Evolutionary conservation across 2,329 filamentous ascomycete genomes (phyloP).

Genomic region (Tothia fuscella): DNA sequence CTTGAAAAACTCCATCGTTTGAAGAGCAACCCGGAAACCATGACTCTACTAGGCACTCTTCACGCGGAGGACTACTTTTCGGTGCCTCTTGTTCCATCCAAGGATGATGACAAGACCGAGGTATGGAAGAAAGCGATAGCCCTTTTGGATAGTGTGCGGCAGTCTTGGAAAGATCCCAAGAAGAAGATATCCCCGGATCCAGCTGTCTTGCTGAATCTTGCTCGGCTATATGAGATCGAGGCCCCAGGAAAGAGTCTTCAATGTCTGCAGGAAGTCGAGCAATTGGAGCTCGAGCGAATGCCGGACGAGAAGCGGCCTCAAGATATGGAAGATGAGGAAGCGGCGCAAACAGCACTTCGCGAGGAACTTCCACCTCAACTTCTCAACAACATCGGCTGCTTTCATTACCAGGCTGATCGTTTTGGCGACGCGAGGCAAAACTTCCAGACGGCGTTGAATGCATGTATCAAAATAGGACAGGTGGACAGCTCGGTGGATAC

Average conservation of each 20-base stretch:
- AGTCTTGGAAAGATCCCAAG: constrained; percentile 86
- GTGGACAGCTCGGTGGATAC: constrained; percentile 67
- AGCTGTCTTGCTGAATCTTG: constrained; percentile 80
- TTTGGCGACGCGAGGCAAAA: constrained; percentile 68
- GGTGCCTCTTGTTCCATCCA: constrained; percentile 55
- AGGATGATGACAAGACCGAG: constrained; percentile 54
- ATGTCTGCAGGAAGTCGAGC: constrained; percentile 83
- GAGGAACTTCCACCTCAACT: constrained; percentile 78
- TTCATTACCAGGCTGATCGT: constrained; percentile 80
- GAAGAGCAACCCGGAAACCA: constrained; percentile 71
- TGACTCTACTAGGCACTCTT: constrained; percentile 80
- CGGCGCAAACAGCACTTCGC: constrained; percentile 40
- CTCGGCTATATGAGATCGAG: constrained; percentile 77
- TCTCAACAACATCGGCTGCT: constrained; percentile 95
- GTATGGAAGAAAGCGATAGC: constrained; percentile 79
- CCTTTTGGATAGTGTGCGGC: constrained; percentile 72
- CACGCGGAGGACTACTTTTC: constrained; percentile 92
- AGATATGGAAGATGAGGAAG: constrained; percentile 24
- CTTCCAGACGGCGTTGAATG: constrained; percentile 84
- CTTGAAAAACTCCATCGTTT: constrained; percentile 91
- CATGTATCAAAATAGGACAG: constrained; percentile 71
- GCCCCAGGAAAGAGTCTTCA: constrained; percentile 83
- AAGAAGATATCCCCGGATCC: constrained; percentile 71
- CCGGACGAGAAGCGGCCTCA: constrained; percentile 54
- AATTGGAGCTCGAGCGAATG: constrained; percentile 73